These are phyloP conservation scores for Rhodocollybia butyracea DNA, from an alignment of 768 basidiomycete species.

Conservation along the genomic window DNA sequence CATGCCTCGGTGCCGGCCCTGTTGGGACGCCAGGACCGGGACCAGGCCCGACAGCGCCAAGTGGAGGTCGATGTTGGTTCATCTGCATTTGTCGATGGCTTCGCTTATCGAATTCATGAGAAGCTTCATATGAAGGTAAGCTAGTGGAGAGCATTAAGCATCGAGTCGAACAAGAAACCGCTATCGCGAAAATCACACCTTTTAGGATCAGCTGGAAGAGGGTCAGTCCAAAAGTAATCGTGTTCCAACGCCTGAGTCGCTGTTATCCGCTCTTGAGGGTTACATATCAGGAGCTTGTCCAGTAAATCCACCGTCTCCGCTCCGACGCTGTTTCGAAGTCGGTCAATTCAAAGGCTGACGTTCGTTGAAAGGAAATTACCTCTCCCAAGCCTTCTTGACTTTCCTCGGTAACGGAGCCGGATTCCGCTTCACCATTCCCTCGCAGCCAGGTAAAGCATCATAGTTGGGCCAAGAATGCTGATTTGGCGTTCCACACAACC, in stretches of 20 bases:
- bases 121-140: constrained; percentile 74
- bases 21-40: background rate
- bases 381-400: constrained; percentile 55
- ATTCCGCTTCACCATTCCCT: constrained; percentile 73
- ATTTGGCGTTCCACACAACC: constrained; percentile 85
- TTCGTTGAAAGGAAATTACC: constrained; percentile 37
- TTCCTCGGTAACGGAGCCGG: constrained; percentile 44
- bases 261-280: constrained; percentile 81
- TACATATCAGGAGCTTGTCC: constrained; percentile 77
- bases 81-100: constrained; percentile 49
- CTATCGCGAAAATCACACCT: constrained; percentile 41
- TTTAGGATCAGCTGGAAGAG: constrained; percentile 82
- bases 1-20: background rate
- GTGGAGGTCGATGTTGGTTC: background rate
- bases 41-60: constrained; percentile 2
- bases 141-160: constrained; percentile 29
- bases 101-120: constrained; percentile 79
- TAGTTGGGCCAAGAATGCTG: constrained; percentile 79
- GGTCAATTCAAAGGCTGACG: constrained; percentile 1
- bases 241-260: constrained; percentile 87
- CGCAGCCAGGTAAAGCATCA: constrained; percentile 73
- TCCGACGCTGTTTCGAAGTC: constrained; percentile 55
- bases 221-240: constrained; percentile 92
- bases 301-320: constrained; percentile 77
- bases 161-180: background rate